These are phyloP conservation scores for Hypholoma sublateritium DNA, from an alignment of 768 basidiomycete species.

Conservation along the genomic window DNA sequence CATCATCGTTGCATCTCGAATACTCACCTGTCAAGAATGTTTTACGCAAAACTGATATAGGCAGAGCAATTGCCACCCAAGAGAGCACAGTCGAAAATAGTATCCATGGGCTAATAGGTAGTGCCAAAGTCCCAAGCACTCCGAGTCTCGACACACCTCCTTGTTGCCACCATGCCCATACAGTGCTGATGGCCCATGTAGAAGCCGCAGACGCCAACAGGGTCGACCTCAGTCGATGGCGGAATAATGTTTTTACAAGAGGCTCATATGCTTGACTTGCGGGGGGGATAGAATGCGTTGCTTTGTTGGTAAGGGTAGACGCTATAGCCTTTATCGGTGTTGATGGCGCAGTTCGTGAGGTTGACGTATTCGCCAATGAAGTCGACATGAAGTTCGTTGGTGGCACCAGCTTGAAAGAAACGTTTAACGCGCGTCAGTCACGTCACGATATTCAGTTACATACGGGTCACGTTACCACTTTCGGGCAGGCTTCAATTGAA, in stretches of 20 bases:
- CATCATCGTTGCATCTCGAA: not conserved
- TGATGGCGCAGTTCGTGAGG: conserved; percentile 12
- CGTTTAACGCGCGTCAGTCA: conserved; percentile 20
- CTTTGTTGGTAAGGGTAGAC: conserved; percentile 43
- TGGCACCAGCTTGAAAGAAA: not conserved
- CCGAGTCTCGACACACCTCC: conserved; percentile 35
- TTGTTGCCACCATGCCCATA: conserved; percentile 45
- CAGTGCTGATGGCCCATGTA: conserved; percentile 41
- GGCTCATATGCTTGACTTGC: conserved; percentile 64
- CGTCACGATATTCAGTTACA: conserved; percentile 5
- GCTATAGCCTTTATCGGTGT: conserved; percentile 52
- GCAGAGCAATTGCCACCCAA: conserved; percentile 57
- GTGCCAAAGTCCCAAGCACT: conserved; percentile 26
- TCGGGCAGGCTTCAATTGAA: not conserved
- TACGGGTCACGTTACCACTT: not conserved
- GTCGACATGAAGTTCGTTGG: conserved; percentile 23
- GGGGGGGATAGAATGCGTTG: conserved; percentile 56
- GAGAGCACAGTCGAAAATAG: conserved; percentile 37
- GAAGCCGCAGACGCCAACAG: conserved; percentile 50
- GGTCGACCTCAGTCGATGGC: conserved; percentile 57
- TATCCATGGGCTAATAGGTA: conserved; percentile 44
- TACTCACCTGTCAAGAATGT: conserved; percentile 56
- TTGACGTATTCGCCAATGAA: conserved; percentile 18
- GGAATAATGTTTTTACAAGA: conserved; percentile 59
- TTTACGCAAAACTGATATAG: conserved; percentile 59